Base-by-base conservation (phyloP, 1,284 basidiomycete genomes). In the Trichosporon asahii region DNA sequence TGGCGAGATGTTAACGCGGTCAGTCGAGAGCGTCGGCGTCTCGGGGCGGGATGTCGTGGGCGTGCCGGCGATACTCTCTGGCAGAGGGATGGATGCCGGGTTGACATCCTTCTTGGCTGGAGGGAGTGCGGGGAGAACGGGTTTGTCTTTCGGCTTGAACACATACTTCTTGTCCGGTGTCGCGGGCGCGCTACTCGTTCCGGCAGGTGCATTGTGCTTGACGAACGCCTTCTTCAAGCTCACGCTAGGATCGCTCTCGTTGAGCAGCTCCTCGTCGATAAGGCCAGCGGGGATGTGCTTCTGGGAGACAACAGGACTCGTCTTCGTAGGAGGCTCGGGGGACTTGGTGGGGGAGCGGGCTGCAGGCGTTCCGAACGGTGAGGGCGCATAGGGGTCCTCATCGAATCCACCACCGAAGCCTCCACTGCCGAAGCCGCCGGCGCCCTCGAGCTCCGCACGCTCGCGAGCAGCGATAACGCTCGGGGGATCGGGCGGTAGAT, bases 161-260 rank as follows among this genome's bases (percentile, higher is more conserved):
- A 79, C 78, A 67, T 80, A 77, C 21, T 74, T 73, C 57, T 71
- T 73, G 67, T 74, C 70, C 6, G 69, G 11, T 8, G 65, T 23
- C 53, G 63, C 40, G 29, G 57, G 27, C 15, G 27, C 6, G 64
- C 25, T 21, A 33, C 67, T 14, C 31, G 23, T 11, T 66, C 65
- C 21, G 77, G 29, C 57, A 18, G 57, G 57, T 11, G 29, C 8
- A 31, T 18, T 31, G 29, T 61, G 76, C 68, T 82, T 81, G 64
- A 78, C 77, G 65, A 83, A 83, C 23, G 82, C 82, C 69, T 78
- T 77, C 68, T 81, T 82, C 14, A 82, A 74, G 27, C 78, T 77
- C 31, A 74, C 70, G 27, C 76, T 76, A 9, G 82, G 79, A 68
- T 83, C 82, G n/a, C 73, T 73, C 66, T 76, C 77, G 21, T 78